Conservation (phyloP, 176 grass and related monocot genomes). For the Saccharum officinarum region DNA sequence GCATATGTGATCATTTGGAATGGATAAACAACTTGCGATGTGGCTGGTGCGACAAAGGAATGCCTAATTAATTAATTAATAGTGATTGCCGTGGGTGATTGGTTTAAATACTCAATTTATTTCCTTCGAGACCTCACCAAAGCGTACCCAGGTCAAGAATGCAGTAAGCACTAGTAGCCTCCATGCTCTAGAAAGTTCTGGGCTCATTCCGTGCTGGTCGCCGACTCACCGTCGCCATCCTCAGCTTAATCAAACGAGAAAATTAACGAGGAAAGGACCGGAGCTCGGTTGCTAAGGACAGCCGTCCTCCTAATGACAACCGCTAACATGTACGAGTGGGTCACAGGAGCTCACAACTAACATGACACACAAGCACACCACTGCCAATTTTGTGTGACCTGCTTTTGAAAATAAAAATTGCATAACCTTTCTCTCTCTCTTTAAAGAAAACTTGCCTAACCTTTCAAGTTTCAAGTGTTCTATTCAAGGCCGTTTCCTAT, state of each 20-base stretch:
- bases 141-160: background rate
- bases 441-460: background rate
- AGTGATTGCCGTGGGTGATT: background rate
- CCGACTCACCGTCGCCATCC: background rate
- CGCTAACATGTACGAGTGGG: background rate
- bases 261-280: background rate
- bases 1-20: background rate
- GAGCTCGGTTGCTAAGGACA: background rate
- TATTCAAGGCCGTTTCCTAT: background rate
- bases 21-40: background rate
- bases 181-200: constrained; percentile 12
- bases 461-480: background rate
- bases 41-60: background rate
- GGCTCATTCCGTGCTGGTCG: background rate
- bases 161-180: background rate
- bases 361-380: background rate
- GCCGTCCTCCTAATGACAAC: background rate
- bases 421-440: background rate
- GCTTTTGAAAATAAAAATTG: background rate
- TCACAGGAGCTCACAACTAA: background rate
- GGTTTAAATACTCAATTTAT: background rate
- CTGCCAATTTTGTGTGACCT: background rate
- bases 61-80: background rate
- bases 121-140: background rate
- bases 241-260: background rate